Evolutionary conservation across 2,329 filamentous ascomycete genomes (phyloP), one percentile per base, ranked within the genome.

Genomic region (Fusarium sp.): DNA sequence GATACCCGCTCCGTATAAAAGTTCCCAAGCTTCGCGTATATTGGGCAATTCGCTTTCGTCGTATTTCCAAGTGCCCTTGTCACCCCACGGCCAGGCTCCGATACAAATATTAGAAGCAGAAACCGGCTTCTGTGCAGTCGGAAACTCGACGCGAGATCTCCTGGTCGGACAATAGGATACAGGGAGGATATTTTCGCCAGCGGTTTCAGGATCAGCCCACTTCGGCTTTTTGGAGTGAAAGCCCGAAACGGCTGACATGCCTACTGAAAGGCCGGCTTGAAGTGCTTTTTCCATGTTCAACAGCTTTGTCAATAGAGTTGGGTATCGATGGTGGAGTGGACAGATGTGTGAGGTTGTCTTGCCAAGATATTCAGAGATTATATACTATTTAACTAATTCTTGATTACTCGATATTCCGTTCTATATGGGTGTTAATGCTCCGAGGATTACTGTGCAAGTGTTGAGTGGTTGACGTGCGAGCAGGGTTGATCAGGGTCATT

Each of bases 11-110:
- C 64, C 53, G 2, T 46, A 64, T 1, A 65, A 41, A 1, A 52
- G 49, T 12, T 64, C 58, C 62, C 59, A 65, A 2, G 62, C 62
- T n/a, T 58, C 1, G 4, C 46, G 33, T 1, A 64, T 31, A 2
- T 47, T 12, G 2, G 62, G 38, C 4, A 64, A 20, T 26, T 65
- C 23, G 5, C 40, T 44, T 1, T 54, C 41, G 2, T 65, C 42
- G 36, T 49, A 65, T 2, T 65, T 20, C 60, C 62, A 65, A 0
- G 60, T 65, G 4, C 26, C 9, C 18, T 65, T 65, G 2, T 65
- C 62, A 0, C 62, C 62, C 62, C 60, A 65, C 0, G 62, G 6
- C 60, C 54, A 65, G 2, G 60, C 33, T 0, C 62, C 54, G 1
- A 65, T 37, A 0, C 42, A 28, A 2, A 65, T 46, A 2, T 20